Conservation (phyloP, 768 basidiomycete genomes). For the Pleurotus pulmonarius region DNA sequence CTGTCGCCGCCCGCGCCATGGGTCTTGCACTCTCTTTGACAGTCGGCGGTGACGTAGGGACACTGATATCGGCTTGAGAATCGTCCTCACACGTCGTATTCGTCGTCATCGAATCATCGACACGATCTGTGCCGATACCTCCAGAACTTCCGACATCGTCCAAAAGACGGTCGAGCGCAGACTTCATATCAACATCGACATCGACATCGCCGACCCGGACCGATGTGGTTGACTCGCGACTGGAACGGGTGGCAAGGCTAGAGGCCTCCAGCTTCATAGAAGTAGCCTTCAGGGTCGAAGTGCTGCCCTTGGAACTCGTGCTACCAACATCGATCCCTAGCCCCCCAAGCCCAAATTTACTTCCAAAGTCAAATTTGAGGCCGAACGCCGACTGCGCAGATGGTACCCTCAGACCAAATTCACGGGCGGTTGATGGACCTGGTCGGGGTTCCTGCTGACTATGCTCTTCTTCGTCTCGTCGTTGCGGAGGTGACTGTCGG, state of each 20-base stretch:
- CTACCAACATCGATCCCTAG: slow-evolving; percentile 26
- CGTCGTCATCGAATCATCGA: slow-evolving; percentile 32
- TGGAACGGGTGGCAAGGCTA: slow-evolving; percentile 23
- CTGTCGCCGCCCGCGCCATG: slow-evolving; percentile 50
- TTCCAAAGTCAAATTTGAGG: slow-evolving; percentile 44
- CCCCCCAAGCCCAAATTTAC: slow-evolving; percentile 34
- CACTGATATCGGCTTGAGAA: slow-evolving; percentile 25
- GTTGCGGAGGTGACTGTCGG: not conserved
- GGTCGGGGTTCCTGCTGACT: slow-evolving; percentile 16
- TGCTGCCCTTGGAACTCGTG: slow-evolving; percentile 8
- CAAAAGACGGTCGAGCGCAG: slow-evolving; percentile 70
- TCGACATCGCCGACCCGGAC: slow-evolving; percentile 48
- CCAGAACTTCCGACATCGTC: slow-evolving; percentile 49
- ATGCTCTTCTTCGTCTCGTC: not conserved
- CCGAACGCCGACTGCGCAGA: slow-evolving; percentile 17
- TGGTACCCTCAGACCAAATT: slow-evolving; percentile 24
- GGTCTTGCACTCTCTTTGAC: slow-evolving; percentile 20
- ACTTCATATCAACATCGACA: slow-evolving; percentile 68
- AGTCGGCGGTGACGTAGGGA: slow-evolving; percentile 19
- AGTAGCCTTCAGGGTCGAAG: slow-evolving; percentile 6
- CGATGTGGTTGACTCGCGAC: slow-evolving; percentile 18
- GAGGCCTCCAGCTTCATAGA: slow-evolving; percentile 10
- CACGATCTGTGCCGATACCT: slow-evolving; percentile 26
- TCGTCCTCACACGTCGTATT: slow-evolving; percentile 33
- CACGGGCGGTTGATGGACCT: slow-evolving; percentile 20